Evolutionary conservation across 2,329 filamentous ascomycete species (phyloP).

Genomic region (Drechslerella coelobrocha): DNA sequence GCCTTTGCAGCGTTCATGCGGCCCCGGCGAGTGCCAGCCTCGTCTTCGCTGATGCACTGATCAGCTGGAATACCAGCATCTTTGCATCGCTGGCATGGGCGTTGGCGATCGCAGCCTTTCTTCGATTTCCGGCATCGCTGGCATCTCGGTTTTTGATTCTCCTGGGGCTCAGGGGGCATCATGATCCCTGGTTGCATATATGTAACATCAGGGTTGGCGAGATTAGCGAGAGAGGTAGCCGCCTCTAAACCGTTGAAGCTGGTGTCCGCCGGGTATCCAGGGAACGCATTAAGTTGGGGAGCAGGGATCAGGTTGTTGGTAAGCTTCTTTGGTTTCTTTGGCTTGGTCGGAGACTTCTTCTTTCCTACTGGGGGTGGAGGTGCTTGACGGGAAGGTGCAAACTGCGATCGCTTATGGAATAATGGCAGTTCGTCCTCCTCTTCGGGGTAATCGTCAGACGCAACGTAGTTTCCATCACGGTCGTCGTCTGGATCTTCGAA

Average conservation of each 20-base stretch:
- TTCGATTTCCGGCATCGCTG: slow-evolving; percentile 99
- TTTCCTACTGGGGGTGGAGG: slow-evolving; percentile 58
- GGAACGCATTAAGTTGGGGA: slow-evolving; percentile 48
- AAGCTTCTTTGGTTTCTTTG: slow-evolving; percentile 63
- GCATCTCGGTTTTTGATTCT: slow-evolving; percentile 91
- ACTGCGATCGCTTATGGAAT: slow-evolving; percentile 62
- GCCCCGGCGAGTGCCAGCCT: slow-evolving; percentile 95
- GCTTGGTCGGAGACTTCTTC: slow-evolving; percentile 56
- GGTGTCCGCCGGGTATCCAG: slow-evolving; percentile 39
- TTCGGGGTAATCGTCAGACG: slow-evolving; percentile 44
- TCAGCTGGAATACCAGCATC: slow-evolving; percentile 93
- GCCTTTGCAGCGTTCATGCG: slow-evolving; percentile 80
- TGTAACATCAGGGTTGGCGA: slow-evolving; percentile 45
- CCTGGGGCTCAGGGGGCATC: slow-evolving; percentile 47
- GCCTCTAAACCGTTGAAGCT: slow-evolving; percentile 49
- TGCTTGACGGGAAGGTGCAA: slow-evolving; percentile 57
- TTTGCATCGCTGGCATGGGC: slow-evolving; percentile 91
- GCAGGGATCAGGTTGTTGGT: slow-evolving; percentile 50
- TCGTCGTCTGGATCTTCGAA: slow-evolving; percentile 67
- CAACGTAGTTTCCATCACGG: slow-evolving; percentile 56
- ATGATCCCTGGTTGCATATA: slow-evolving; percentile 45
- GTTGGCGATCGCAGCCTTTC: slow-evolving; percentile 96
- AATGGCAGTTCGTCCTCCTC: slow-evolving; percentile 63
- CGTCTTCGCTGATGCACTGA: slow-evolving; percentile 95
- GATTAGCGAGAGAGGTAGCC: slow-evolving; percentile 42